Evolutionary conservation across 805 yeast species (phyloP), one percentile per base, ranked within the genome.

Genomic region (Starmerella floris): DNA sequence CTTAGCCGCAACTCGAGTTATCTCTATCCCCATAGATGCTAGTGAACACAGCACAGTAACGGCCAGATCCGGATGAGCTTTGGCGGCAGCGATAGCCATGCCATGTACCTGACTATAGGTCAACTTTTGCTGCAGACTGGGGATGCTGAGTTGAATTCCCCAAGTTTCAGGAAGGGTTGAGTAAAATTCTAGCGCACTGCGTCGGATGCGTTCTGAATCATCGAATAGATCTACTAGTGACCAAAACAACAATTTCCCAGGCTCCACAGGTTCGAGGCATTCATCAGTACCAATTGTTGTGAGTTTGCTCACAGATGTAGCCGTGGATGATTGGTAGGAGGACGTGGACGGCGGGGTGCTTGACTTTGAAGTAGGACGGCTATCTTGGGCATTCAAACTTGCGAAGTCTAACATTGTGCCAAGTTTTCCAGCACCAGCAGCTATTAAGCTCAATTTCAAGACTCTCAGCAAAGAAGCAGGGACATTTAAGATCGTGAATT

Each of bases 211-310:
- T 6, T 25, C 31, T 2, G 25, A n/a, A 5, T 23, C 35, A 21
- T 32, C 13, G 3, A 36, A 5, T 3, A 39, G 30, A 31, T 45
- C 49, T 2, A 39, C 10, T 13, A 45, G 17, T 5, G 49, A 21
- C n/a, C 36, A 30, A n/a, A 43, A 43, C 10, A 45, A 36, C 13
- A 45, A 16, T n/a, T 19, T 22, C 2, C 49, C 49, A n/a, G 46
- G 48, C 6, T 23, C 22, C 3, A 43, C 28, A 33, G 8, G 8
- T 13, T 25, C 28, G 13, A 25, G 13, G 8, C 8, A 13, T 8
- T 25, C 13, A 8, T 8, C 8, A 8, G 28, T 25, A 13, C 13
- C 28, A 9, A 13, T 9, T 9, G 28, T 25, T 8, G 8, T 25
- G 13, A 9, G 11, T 9, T 25, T 13, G 13, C 28, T 13, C 8